Percentiles rank a stretch among this genome's conserved stretches.
Conservation (phyloP, 768 basidiomycete genomes). For the Termitomyces sp. region DNA sequence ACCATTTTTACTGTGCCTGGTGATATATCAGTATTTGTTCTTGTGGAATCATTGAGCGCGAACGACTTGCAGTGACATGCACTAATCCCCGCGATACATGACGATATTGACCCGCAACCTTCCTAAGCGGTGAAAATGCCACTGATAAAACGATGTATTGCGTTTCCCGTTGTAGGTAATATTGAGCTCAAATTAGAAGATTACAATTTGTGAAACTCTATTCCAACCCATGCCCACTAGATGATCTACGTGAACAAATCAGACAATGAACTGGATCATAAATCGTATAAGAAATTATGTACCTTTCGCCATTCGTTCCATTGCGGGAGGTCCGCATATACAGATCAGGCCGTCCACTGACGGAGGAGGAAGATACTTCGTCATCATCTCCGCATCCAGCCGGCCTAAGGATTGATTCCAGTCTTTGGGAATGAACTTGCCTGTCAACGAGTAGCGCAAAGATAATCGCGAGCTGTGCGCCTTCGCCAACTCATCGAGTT, state of each 20-base stretch:
- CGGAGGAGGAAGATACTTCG: constrained; percentile 38
- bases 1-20: too few species aligned
- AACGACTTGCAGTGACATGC: too few species aligned
- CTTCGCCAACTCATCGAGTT: constrained; percentile 35
- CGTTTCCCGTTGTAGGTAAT: neutral
- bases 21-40: too few species aligned
- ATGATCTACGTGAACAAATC: neutral
- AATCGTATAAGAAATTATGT: neutral
- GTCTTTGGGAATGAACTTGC: constrained; percentile 25
- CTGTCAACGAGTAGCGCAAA: constrained; percentile 45
- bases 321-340: constrained; percentile 46
- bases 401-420: constrained; percentile 45
- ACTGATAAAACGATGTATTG: neutral
- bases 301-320: constrained; percentile 16
- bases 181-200: neutral
- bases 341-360: constrained; percentile 38
- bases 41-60: too few species aligned
- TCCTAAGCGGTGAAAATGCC: too few species aligned
- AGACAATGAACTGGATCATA: neutral
- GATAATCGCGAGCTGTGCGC: constrained; percentile 30
- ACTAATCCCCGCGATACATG: too few species aligned
- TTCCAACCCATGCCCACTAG: constrained; percentile 11
- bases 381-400: constrained; percentile 37
- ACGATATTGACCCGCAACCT: too few species aligned
- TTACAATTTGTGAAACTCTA: constrained; percentile 3